A percentile compares a stretch with the other conserved stretches of the same genome.
Evolutionary conservation across 2,329 filamentous ascomycete genomes (phyloP).

Genomic region (Fusarium albidum): DNA sequence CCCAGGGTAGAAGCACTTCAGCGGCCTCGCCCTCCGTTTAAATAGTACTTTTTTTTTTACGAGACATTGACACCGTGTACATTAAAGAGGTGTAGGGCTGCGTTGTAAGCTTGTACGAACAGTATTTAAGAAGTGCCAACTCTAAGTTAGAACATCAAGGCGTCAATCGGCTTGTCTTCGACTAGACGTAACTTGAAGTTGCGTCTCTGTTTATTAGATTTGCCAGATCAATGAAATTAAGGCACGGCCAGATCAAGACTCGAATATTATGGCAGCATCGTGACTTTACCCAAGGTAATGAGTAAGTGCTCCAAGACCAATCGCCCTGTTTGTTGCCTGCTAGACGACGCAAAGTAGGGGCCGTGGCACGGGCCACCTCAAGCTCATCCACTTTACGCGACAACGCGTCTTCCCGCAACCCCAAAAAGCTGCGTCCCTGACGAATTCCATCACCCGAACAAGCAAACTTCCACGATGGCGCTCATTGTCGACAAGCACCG

Average conservation of each 20-base stretch:
- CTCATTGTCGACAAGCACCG: slow-evolving; percentile 77
- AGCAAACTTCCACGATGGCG: slow-evolving; percentile 58
- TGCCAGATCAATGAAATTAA: no score
- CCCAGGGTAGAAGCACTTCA: slow-evolving; percentile 45
- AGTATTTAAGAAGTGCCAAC: slow-evolving; percentile 21
- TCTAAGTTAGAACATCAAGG: background rate
- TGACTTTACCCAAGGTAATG: no score
- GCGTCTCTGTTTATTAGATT: no score
- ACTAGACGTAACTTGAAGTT: no score
- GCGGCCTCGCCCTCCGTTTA: slow-evolving; percentile 43
- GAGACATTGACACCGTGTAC: slow-evolving; percentile 33
- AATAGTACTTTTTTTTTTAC: slow-evolving; percentile 10
- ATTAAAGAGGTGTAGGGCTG: slow-evolving; percentile 35
- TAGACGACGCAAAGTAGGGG: slow-evolving; percentile 7
- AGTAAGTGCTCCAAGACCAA: no score
- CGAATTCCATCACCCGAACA: slow-evolving; percentile 20
- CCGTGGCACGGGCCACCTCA: slow-evolving; percentile 34
- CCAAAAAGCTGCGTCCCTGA: slow-evolving; percentile 34
- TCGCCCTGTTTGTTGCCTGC: slow-evolving; percentile 29
- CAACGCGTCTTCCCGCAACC: slow-evolving; percentile 44
- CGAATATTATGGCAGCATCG: no score
- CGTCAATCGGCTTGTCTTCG: no score
- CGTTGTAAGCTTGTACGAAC: slow-evolving; percentile 40
- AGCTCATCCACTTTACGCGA: slow-evolving; percentile 49
- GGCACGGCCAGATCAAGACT: no score